Base-by-base conservation (phyloP, 441 rosid genomes). In the Erodium trifolium region DNA sequence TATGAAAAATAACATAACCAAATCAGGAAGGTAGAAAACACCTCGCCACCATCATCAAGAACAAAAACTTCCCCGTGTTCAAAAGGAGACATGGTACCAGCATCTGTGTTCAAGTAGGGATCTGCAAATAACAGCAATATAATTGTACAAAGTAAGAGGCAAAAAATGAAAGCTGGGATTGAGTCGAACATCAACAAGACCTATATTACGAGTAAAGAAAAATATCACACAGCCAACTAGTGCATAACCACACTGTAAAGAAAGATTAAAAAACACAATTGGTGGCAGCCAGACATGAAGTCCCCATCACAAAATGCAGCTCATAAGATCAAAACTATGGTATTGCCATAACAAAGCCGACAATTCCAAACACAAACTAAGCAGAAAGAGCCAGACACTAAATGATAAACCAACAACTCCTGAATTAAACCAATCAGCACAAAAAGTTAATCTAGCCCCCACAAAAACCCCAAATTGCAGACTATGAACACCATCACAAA, bases 71-170 rank as follows among this genome's bases (percentile, higher is more conserved):
- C 90, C 67, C 93, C 90, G 31, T 88, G 93, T 66, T 88, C 93
- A 68, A 88, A 88, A 47, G 93, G 93, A 67, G 93, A 88, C 90
- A 88, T 88, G 70, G 93, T 88, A 76, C 93, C 93, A 68, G 93
- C 90, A 78, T 88, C 93, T 23, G 82, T 86, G 75, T 88, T 88
- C 68, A 88, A 68, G 76, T 88, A 88, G 18, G 93, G 93, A 79
- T 88, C 93, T 86, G 85, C 77, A 72, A 47, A 39, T 69, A 14
- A 14, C 39, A 69, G 73, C 18, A 51, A 53, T 65, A 47, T 23
- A 17, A 17, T 53, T n/a, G 62, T 3, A 9, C 51, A 55, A 55
- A 5, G 8, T 16, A 55, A 14, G 18, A 55, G 4, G 62, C 23
- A 14, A 51, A 27, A 70, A 62, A 8, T 39, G 65, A 31, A 18